Base-by-base conservation (phyloP, 352 stramenopile species). In the Pythium chondricola region DNA sequence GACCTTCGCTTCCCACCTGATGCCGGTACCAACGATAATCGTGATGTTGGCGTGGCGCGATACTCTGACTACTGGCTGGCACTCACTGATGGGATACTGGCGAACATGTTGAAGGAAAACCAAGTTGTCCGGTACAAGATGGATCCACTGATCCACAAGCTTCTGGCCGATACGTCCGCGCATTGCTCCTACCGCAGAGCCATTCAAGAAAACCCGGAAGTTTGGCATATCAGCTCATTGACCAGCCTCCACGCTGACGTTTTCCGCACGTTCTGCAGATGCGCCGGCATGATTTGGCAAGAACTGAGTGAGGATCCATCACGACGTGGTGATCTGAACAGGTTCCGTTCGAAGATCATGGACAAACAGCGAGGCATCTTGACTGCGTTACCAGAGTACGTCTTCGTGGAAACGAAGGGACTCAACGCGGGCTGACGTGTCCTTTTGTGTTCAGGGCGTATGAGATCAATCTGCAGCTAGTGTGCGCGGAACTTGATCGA, bases 41-140 rank as follows among this genome's bases (percentile, higher is more conserved):
- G 8, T 26, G 9, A 47, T 31, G 21, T 22, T 7, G 7, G 27
- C 8, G 2, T 9, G 20, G 32, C 26, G 26, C 38, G 29, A 27
- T 72, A 87, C 48, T 75, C 74, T 16, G 74, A 76, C 41, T 90
- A 77, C 37, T 92, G 81, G 81, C 25, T 84, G 5, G 64, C 74
- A 50, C 48, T 93, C 11, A 85, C 78, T 0, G 81, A 93, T 63
- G 70, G 58, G 10, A 71, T 90, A 32, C 63, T 85, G 18, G 73
- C 56, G 45, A 73, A 82, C 40, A 3, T 89, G 5, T 56, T 86
- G 16, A 64, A 66, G 9, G 49, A 75, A 24, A 65, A 77, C 26
- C 40, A 61, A 18, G 45, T 71, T 16, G 58, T 69, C 14, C 55
- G 72, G 35, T 74, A 58, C 57, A 69, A 74, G 24, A 86, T 89